Evolutionary conservation across 1,139 yeast genomes (phyloP), one percentile per base, ranked within the genome.

Genomic region (Waltiozyma sp.): DNA sequence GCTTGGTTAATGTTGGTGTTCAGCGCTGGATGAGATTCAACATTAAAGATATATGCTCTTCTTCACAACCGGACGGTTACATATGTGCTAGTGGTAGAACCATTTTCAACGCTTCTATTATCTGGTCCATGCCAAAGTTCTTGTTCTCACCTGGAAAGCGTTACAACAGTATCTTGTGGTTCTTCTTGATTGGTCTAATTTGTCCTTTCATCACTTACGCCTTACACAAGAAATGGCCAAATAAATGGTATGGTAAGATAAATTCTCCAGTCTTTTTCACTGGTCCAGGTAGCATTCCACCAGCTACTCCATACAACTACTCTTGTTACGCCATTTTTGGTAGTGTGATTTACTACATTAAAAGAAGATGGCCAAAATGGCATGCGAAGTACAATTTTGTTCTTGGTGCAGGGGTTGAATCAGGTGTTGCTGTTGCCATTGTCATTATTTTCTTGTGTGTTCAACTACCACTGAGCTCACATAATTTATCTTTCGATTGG

Each of bases 371-470:
- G 57, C 58, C 63, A 18, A 47, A 42, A 6, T 66, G 74, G 74
- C 59, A 70, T 64, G 68, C 64, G 31, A 68, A 68, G 51, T 68
- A 66, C 47, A 64, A 54, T n/a, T 62, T 43, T 49, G 59, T 64
- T 59, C 58, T 62, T 59, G 73, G 72, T 34, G 72, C 78, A 47
- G 82, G 75, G 2, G 61, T 78, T n/a, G 72, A 75, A 23, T 76
- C 80, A 3, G 84, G 83, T 14, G 75, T 72, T 35, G 78, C 78
- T 2, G 62, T 73, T 39, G 66, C 75, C 46, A 71, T 75, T 1
- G 63, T 73, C 38, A 45, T 71, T 19, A 69, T 72, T 11, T 61
- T 73, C 49, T 62, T 73, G 49, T 68, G 77, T 1, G 75, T 77
- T 9, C 77, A 72, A 50, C 72, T 68, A 46, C 65, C 70, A 40